Conservation (phyloP, 148 eudicot species). For the Chenopodium album region DNA sequence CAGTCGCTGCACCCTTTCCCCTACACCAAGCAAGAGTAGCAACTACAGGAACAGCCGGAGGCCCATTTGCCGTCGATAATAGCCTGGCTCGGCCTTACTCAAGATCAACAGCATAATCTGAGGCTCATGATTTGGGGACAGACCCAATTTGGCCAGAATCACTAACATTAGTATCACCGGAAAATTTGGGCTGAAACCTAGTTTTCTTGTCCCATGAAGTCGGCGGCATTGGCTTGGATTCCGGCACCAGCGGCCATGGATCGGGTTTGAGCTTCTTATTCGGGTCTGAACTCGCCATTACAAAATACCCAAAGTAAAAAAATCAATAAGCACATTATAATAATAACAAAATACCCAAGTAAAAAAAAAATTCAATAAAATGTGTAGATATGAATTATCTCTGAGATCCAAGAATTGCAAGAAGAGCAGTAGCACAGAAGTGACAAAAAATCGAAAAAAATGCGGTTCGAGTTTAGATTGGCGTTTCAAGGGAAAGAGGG, state of each 20-base stretch:
- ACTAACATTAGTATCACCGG: constrained; percentile 71
- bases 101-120: constrained; percentile 45
- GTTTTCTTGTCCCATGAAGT: constrained; percentile 85
- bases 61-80: constrained; percentile 17
- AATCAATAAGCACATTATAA: too few species aligned
- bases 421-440: background rate
- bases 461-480: constrained; percentile 3
- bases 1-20: too few species aligned
- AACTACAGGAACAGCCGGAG: constrained; percentile 1
- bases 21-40: background rate
- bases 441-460: background rate
- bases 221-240: constrained; percentile 59
- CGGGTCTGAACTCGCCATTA: constrained; percentile 61
- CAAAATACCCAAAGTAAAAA: background rate
- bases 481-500: too few species aligned
- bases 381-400: constrained; percentile 16
- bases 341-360: background rate
- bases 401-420: constrained; percentile 13
- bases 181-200: constrained; percentile 80
- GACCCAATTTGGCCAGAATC: constrained; percentile 53
- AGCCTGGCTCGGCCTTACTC: constrained; percentile 56
- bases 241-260: constrained; percentile 70
- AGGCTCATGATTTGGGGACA: constrained; percentile 33
- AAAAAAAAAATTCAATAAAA: background rate
- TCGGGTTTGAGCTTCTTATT: constrained; percentile 59